Base-by-base conservation (phyloP, 1,284 basidiomycete species). In the Microbotryum silenes-acaulis region DNA sequence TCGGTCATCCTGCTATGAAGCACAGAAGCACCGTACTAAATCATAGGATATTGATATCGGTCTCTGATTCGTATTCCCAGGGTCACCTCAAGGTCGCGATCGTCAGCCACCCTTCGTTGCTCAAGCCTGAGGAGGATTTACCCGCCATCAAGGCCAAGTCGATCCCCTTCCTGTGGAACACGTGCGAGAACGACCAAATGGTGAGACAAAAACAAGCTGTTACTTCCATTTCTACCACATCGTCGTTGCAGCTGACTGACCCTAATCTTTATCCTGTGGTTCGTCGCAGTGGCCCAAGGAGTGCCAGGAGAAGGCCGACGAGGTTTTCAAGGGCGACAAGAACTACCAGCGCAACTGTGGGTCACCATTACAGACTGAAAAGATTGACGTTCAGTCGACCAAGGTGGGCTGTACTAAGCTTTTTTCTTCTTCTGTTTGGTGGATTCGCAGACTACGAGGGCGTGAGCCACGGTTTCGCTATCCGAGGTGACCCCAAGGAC, bases 51-150 rank as follows among this genome's bases (percentile, higher is more conserved):
- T 8, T 31, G 31, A 31, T 31, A 9, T 9, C 8, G 31, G 31
- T 31, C 31, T 31, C 31, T 31, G 31, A 31, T 42, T 42, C 37
- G 37, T 14, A 18, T 18, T 16, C 37, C 37, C 37, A 42, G 37
- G 37, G 37, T 42, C 14, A 16, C 16, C 37, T 42, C 37, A 42
- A 42, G 16, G 37, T 78, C 29, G 79, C 78, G 1, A 82, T 81
- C 27, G 78, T 81, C 56, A 59, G 81, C 1, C 89, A 91, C 74
- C 88, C 88, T 2, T 86, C 86, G 4, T 76, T 84, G 3, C 79
- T 91, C 63, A 66, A 83, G 48, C 64, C 80, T 50, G 85, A 86
- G 8, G 49, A 52, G 8, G 81, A 75, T 73, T 76, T 88, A 29
- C 81, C 87, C 77, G 66, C 61, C 3, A 71, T 77, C 61, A 62